These are phyloP conservation scores for Singerocomus inundabilis DNA, from an alignment of 1,284 basidiomycete species.

Conservation along the genomic window DNA sequence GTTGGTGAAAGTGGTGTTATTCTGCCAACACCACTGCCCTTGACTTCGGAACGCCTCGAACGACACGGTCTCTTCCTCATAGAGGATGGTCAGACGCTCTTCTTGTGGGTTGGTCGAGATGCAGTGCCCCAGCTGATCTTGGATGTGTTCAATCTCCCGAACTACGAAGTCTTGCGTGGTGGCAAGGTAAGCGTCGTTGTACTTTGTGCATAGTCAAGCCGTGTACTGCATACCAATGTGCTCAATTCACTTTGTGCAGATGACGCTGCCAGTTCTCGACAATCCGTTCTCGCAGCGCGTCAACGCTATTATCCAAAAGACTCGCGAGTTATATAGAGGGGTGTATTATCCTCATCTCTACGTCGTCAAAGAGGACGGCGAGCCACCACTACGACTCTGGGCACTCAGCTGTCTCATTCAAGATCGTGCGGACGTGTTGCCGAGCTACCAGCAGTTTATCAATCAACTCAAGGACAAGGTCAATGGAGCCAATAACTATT, in stretches of 20 bases:
- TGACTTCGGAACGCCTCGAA: constrained; percentile 92
- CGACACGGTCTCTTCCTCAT: constrained; percentile 96
- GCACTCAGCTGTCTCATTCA: constrained; percentile 93
- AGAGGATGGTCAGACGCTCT: constrained; percentile 97
- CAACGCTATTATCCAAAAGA: constrained; percentile 91
- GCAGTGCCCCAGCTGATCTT: constrained; percentile 91
- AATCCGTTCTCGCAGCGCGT: constrained; percentile 93
- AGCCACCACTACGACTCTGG: constrained; percentile 91
- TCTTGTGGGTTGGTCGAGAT: constrained; percentile 96
- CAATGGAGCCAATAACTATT: constrained; percentile 36
- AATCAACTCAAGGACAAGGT: constrained; percentile 75
- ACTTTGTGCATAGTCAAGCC: neutral
- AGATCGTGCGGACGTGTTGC: constrained; percentile 92
- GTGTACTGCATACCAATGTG: constrained; percentile 6
- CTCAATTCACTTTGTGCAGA: constrained; percentile 41
- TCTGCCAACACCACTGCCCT: constrained; percentile 84
- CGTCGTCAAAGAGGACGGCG: constrained; percentile 97
- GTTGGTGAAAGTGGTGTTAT: constrained; percentile 81
- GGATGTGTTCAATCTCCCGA: constrained; percentile 93
- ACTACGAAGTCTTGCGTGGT: constrained; percentile 84
- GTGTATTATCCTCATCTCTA: constrained; percentile 96
- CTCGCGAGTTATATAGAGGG: constrained; percentile 85
- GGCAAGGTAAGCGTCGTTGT: constrained; percentile 72
- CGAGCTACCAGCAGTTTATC: constrained; percentile 95
- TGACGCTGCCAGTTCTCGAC: constrained; percentile 83